Evolutionary conservation across 2,329 filamentous ascomycete genomes (phyloP).

Genomic region (Hansfordia pulvinata): DNA sequence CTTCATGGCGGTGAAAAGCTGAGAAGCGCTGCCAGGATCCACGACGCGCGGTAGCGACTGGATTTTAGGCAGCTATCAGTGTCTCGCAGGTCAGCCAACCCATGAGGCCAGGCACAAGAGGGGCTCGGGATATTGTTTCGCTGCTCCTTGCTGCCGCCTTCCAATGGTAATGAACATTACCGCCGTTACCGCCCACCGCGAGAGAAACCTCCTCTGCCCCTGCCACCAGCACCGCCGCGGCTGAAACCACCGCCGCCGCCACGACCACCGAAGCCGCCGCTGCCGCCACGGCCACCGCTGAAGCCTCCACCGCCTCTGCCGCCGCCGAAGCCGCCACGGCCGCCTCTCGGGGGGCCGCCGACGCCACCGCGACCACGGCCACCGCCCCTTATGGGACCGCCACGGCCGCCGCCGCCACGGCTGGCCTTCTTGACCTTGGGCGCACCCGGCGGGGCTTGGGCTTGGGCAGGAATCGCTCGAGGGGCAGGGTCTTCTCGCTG

Average conservation of each 20-base stretch:
- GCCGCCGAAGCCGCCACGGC: conserved; percentile 39
- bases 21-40: too few relatives aligned
- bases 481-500: conserved; percentile 82
- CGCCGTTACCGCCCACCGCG: conserved; percentile 11
- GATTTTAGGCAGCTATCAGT: too few relatives aligned
- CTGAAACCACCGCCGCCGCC: conserved; percentile 21
- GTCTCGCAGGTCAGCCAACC: too few relatives aligned
- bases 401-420: conserved; percentile 48
- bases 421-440: conserved; percentile 52
- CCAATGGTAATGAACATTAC: too few relatives aligned
- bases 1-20: too few relatives aligned
- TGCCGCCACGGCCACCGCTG: conserved; percentile 16
- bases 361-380: conserved; percentile 19
- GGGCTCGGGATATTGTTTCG: too few relatives aligned
- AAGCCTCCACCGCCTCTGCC: conserved; percentile 21
- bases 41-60: too few relatives aligned
- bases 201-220: conserved; percentile 16
- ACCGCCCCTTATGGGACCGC: conserved; percentile 23
- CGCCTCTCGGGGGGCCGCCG: conserved; percentile 33
- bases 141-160: too few relatives aligned
- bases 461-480: conserved; percentile 94
- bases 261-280: conserved; percentile 4
- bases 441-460: conserved; percentile 64
- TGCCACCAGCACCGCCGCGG: conserved; percentile 27
- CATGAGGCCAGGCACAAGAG: too few relatives aligned